Conservation (phyloP, 257 asterid species). For the Nicotiana obtusifolia region DNA sequence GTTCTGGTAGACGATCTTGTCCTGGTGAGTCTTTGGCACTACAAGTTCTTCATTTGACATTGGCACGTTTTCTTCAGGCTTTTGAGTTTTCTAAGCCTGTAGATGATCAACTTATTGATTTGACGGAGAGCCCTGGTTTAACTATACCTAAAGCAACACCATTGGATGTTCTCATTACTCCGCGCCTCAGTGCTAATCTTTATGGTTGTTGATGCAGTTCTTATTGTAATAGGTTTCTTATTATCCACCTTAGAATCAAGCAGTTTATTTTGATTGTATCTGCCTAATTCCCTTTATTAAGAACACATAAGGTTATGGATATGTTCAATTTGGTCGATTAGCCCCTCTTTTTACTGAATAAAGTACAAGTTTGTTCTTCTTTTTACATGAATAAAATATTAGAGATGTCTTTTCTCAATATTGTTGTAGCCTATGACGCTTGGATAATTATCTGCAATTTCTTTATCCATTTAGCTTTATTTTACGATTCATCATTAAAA, state of each 20-base stretch:
- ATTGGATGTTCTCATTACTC: constrained; percentile 27
- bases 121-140: constrained; percentile 39
- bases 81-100: constrained; percentile 27
- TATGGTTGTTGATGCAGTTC: constrained; percentile 7
- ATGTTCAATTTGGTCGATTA: neutral
- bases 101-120: constrained; percentile 25
- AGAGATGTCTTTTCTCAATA: neutral
- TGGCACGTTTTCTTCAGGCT: constrained; percentile 40
- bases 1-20: constrained; percentile 46
- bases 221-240: neutral
- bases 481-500: neutral
- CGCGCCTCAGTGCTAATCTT: constrained; percentile 26
- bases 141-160: constrained; percentile 37
- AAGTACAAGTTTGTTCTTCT: neutral
- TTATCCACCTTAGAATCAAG: neutral
- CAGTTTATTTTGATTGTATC: too few species aligned
- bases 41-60: constrained; percentile 18
- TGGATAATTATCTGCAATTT: neutral
- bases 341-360: neutral
- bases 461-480: neutral
- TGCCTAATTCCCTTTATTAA: neutral
- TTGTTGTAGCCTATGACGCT: neutral
- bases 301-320: neutral
- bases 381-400: neutral
- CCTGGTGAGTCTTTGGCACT: constrained; percentile 32